Base-by-base conservation (phyloP, 208 protist genomes). In the Trypanosoma avium region DNA sequence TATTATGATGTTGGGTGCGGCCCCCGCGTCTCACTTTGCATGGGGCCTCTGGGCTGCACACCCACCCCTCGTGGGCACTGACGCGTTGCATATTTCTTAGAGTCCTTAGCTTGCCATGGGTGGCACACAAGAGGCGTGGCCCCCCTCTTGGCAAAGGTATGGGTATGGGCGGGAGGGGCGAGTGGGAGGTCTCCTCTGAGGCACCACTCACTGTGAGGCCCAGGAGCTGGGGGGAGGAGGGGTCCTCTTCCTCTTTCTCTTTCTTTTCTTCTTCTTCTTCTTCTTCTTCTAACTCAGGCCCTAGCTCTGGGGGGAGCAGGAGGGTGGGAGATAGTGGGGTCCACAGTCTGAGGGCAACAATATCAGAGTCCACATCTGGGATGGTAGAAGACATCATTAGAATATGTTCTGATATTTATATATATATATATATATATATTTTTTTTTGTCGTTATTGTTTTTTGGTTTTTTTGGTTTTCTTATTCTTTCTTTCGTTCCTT, bases 71-170 rank as follows among this genome's bases (percentile, higher is more conserved):
- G 0, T n/a, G 19, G 32, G 50, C 45, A 27, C 50, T 29, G 29
- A 38, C 3, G 13, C 58, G 42, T n/a, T 40, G 3, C 58, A 63
- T 63, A 32, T 63, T 63, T n/a, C 53, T 40, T 10, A 53, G 43
- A 5, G 58, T 63, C 7, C 58, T 21, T 40, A 42, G n/a, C 58
- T 63, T 63, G 3, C 53, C 22, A 54, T 63, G 58, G 9, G 38
- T 29, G 8, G 15, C 43, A 40, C 58, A 63, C n/a, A n/a, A n/a
- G n/a, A n/a, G n/a, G n/a, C n/a, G n/a, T n/a, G n/a, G n/a, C n/a
- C n/a, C n/a, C n/a, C n/a, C n/a, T n/a, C n/a, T n/a, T n/a, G n/a
- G n/a, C n/a, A n/a, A n/a, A n/a, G n/a, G 45, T 17, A 9, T 17
- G 33, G 33, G 33, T 38, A 13, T 38, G 33, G 5, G 33, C 33